Conservation (phyloP, 139 green algal species). For the Closterium sp. region DNA sequence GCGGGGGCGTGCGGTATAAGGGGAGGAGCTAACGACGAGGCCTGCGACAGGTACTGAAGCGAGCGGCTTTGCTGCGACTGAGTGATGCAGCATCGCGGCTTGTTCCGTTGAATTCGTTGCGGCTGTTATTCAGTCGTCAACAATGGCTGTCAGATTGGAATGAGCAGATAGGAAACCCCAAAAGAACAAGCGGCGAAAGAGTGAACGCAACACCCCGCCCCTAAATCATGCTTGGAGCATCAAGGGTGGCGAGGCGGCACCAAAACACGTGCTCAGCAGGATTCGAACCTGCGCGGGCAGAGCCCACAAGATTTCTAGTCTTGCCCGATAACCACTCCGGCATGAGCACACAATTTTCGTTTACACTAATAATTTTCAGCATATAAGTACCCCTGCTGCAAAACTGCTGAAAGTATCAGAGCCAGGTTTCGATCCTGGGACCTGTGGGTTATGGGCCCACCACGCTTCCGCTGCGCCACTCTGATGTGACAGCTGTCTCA, state of each 20-base stretch:
- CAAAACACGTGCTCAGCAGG: background rate
- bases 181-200: too few relatives aligned
- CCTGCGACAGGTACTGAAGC: background rate
- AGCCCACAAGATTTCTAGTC: conserved; percentile 9
- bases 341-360: background rate
- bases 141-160: too few relatives aligned
- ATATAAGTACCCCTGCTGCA: too few relatives aligned
- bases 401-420: background rate
- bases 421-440: conserved; percentile 11
- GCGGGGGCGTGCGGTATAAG: background rate
- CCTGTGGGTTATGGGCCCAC: conserved; percentile 10
- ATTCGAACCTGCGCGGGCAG: conserved; percentile 11
- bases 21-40: background rate
- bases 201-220: background rate
- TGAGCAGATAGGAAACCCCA: too few relatives aligned
- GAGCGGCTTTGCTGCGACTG: background rate
- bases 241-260: background rate
- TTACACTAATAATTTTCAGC: too few relatives aligned
- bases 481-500: background rate
- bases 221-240: background rate
- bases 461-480: conserved; percentile 9
- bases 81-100: background rate
- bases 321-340: conserved; percentile 16
- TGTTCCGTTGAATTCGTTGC: background rate
- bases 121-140: background rate